These are phyloP conservation scores for Camellia oleifera DNA, from an alignment of 179 eudicot species.

Conservation along the genomic window DNA sequence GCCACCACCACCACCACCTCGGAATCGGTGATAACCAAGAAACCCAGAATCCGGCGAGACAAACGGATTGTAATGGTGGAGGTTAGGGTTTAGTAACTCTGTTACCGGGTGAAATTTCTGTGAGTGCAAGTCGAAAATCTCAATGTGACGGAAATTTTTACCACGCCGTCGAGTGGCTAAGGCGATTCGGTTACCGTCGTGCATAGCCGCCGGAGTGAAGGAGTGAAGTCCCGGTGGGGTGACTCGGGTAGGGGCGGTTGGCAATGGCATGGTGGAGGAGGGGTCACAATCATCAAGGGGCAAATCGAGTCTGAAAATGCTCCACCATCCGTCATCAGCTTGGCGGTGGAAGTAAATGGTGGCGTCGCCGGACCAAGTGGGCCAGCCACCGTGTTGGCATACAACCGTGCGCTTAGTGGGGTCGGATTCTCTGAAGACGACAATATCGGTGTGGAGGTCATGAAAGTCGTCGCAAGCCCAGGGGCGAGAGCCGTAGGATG, in stretches of 20 bases:
- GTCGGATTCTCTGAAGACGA: constrained; percentile 42
- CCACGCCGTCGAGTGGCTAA: constrained; percentile 63
- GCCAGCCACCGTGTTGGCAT: constrained; percentile 76
- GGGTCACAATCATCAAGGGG: neutral
- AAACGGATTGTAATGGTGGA: constrained; percentile 82
- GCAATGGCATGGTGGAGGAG: neutral
- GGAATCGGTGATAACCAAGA: constrained; percentile 76
- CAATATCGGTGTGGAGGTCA: constrained; percentile 55
- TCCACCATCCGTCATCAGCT: constrained; percentile 87
- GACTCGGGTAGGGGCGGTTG: constrained; percentile 35
- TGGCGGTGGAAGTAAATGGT: constrained; percentile 68
- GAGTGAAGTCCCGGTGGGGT: constrained; percentile 78
- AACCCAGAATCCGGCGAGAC: constrained; percentile 51
- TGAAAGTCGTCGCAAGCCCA: constrained; percentile 70
- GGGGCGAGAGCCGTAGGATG: constrained; percentile 54
- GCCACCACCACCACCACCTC: constrained; percentile 36
- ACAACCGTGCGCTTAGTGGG: constrained; percentile 44
- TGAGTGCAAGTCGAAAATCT: constrained; percentile 48
- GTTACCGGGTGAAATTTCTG: constrained; percentile 51
- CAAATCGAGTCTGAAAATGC: constrained; percentile 55
- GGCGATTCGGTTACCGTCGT: constrained; percentile 33
- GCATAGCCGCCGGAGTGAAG: constrained; percentile 69
- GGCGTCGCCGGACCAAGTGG: constrained; percentile 62
- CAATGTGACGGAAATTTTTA: constrained; percentile 55
- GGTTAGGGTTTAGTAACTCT: constrained; percentile 39